These are phyloP conservation scores for Xylariaceae sp. DNA, from an alignment of 2,329 filamentous ascomycete species.

Conservation along the genomic window DNA sequence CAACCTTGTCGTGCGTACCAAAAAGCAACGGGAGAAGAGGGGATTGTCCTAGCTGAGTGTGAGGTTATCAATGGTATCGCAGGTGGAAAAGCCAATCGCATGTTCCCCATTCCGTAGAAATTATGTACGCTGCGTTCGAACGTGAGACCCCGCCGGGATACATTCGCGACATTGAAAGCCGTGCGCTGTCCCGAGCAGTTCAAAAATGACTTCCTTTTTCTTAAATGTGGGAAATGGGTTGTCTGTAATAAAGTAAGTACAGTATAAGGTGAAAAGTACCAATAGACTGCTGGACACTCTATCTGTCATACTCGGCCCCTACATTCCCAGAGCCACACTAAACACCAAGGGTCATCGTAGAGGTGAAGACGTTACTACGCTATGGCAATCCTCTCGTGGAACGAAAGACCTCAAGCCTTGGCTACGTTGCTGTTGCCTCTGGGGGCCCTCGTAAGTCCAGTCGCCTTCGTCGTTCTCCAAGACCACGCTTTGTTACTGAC, in stretches of 20 bases:
- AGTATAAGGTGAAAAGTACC: neutral
- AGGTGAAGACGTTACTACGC: neutral
- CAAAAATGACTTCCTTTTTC: no score
- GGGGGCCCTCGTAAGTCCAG: neutral
- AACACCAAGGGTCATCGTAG: neutral
- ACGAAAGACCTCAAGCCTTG: neutral
- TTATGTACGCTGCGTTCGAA: no score
- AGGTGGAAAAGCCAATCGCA: neutral
- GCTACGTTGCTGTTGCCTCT: neutral
- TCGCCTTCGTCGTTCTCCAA: neutral
- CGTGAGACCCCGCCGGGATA: no score
- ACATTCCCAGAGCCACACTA: neutral
- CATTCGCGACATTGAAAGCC: no score
- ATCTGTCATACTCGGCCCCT: neutral
- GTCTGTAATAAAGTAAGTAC: no score
- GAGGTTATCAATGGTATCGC: neutral
- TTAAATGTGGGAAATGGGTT: no score
- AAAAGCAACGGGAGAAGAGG: neutral
- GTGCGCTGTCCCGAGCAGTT: no score
- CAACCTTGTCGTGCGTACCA: neutral
- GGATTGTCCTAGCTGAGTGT: neutral
- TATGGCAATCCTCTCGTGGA: neutral
- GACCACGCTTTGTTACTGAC: neutral
- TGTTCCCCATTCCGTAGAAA: neutral
- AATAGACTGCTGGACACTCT: neutral